phyloP scores from a whole-genome alignment of 495 filamentous ascomycete genomes.

The Hypomontagnella submonticulosa region DNA sequence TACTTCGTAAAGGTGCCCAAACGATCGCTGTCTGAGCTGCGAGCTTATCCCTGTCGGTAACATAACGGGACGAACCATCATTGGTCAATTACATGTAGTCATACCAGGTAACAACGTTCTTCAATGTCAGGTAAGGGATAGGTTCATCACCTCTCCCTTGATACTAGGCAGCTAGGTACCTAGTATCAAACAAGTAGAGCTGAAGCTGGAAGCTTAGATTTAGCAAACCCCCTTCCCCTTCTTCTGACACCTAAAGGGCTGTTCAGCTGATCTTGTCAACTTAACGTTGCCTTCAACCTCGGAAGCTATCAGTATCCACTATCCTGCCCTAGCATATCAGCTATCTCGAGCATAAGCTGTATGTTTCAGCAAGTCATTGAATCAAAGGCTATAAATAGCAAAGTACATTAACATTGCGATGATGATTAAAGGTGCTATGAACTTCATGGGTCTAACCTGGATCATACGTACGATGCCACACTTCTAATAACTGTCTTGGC shows the following conservation, averaged over 20 bases:
- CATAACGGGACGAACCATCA: slow-evolving; percentile 10
- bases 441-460: too few species aligned
- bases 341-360: background rate
- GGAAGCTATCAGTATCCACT: background rate
- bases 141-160: slow-evolving; percentile 12
- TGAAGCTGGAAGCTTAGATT: slow-evolving; percentile 17
- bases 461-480: too few species aligned
- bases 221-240: slow-evolving; percentile 1
- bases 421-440: slow-evolving; percentile 3
- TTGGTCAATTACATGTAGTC: slow-evolving; percentile 22
- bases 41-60: slow-evolving; percentile 33
- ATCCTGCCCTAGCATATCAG: background rate
- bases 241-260: background rate
- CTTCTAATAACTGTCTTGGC: too few species aligned
- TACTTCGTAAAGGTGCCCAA: slow-evolving; percentile 1
- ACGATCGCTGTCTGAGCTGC: slow-evolving; percentile 18
- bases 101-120: slow-evolving; percentile 9
- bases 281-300: slow-evolving; percentile 2
- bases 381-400: slow-evolving; percentile 2
- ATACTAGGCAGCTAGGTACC: too few species aligned
- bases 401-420: background rate
- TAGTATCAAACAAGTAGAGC: slow-evolving; percentile 14
- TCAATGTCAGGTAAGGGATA: background rate
- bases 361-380: slow-evolving; percentile 2
- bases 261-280: slow-evolving; percentile 25